Conservation (phyloP, 768 basidiomycete species). For the Strobilomyces dryophilus region DNA sequence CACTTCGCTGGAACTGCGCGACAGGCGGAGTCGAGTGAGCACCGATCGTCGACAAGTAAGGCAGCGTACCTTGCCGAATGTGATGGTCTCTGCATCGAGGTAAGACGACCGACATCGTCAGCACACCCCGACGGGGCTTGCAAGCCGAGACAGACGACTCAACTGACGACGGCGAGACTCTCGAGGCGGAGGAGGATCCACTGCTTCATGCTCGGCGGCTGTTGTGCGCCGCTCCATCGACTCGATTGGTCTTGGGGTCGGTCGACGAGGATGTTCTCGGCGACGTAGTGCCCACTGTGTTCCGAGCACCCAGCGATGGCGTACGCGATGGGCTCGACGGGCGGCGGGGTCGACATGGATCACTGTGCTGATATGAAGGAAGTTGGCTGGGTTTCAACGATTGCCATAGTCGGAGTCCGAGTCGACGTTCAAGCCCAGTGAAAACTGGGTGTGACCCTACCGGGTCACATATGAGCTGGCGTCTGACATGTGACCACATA, state of each 20-base stretch:
- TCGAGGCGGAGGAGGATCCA: constrained; percentile 72
- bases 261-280: constrained; percentile 67
- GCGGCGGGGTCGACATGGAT: too few relatives aligned
- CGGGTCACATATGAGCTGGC: too few relatives aligned
- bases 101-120: background rate
- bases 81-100: constrained; percentile 52
- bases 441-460: too few relatives aligned
- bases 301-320: constrained; percentile 59
- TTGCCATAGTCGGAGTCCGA: too few relatives aligned
- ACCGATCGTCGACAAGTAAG: background rate
- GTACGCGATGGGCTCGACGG: constrained; percentile 37
- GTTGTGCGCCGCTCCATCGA: constrained; percentile 71
- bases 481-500: too few relatives aligned
- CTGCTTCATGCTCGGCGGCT: constrained; percentile 52
- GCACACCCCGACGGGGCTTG: background rate
- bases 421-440: too few relatives aligned
- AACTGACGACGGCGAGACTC: constrained; percentile 60
- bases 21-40: background rate
- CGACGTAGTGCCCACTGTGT: constrained; percentile 64
- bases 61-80: constrained; percentile 69
- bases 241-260: constrained; percentile 48
- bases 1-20: constrained; percentile 27
- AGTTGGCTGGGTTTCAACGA: too few relatives aligned
- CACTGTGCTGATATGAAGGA: too few relatives aligned
- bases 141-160: constrained; percentile 26